Evolutionary conservation across 2,329 filamentous ascomycete species (phyloP).

Genomic region (Calonectria ilicicola): DNA sequence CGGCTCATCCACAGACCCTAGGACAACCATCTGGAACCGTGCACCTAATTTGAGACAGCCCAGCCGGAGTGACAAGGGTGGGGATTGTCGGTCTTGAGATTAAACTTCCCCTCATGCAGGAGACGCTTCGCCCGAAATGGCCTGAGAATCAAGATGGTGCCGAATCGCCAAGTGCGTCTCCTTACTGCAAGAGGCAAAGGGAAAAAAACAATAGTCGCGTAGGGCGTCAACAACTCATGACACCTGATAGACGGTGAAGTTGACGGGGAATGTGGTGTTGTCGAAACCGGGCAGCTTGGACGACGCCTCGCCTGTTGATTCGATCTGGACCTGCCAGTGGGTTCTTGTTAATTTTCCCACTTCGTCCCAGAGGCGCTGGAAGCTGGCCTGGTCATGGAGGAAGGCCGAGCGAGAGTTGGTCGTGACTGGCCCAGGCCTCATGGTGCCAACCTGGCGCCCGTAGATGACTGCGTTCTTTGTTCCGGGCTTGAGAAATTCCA

Average conservation of each 20-base stretch:
- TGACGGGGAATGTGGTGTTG: conserved; percentile 44
- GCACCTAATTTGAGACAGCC: conserved; percentile 32
- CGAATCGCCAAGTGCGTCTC: conserved; percentile 8
- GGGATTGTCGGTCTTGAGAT: conserved; percentile 25
- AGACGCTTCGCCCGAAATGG: conserved; percentile 17
- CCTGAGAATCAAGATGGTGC: conserved; percentile 23
- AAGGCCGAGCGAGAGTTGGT: conserved; percentile 49
- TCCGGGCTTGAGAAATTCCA: conserved; percentile 58
- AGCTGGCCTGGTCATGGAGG: conserved; percentile 62
- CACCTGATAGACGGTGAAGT: conserved; percentile 52
- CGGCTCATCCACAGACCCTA: conserved; percentile 34
- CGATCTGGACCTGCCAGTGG: conserved; percentile 60
- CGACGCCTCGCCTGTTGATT: conserved; percentile 42
- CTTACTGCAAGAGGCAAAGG: conserved; percentile 7
- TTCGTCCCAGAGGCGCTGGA: conserved; percentile 66
- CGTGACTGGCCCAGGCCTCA: conserved; percentile 37
- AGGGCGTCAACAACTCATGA: conserved; percentile 34
- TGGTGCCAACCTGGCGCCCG: conserved; percentile 62
- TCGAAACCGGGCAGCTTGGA: conserved; percentile 41
- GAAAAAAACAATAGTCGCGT: not conserved
- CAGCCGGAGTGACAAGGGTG: conserved; percentile 24
- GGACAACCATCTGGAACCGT: conserved; percentile 22
- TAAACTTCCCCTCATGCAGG: conserved; percentile 32
- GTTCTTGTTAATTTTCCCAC: conserved; percentile 62
- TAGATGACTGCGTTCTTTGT: conserved; percentile 61